Percentiles rank a stretch among this genome's conserved stretches.
Evolutionary conservation across 2,329 filamentous ascomycete species (phyloP).

Genomic region (Talaromyces sp.): DNA sequence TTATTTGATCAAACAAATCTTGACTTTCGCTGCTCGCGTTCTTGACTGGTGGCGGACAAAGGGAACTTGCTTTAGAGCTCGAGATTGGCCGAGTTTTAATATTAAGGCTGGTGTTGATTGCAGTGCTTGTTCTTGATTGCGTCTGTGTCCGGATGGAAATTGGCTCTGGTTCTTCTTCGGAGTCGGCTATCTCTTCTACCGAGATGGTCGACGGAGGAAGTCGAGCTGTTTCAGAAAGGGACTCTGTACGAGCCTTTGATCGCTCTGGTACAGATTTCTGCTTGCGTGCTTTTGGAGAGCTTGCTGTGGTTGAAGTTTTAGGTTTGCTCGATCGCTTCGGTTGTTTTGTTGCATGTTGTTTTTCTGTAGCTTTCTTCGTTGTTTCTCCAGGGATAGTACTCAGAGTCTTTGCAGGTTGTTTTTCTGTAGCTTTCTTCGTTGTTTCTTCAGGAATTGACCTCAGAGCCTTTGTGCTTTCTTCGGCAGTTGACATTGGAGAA

Average conservation of each 20-base stretch:
- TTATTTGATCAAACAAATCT: slow-evolving; percentile 43
- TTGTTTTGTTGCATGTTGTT: neutral
- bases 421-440: neutral
- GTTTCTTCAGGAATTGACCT: neutral
- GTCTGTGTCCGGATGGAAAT: slow-evolving; percentile 22
- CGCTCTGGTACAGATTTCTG: neutral
- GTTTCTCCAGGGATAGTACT: neutral
- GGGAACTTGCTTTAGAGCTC: slow-evolving; percentile 8
- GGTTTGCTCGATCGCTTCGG: slow-evolving; percentile 17
- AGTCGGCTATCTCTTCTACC: slow-evolving; percentile 33
- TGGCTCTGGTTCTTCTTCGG: slow-evolving; percentile 28
- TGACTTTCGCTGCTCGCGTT: slow-evolving; percentile 19
- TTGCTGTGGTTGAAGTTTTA: slow-evolving; percentile 12
- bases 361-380: neutral
- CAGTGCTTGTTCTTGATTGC: neutral
- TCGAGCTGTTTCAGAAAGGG: neutral
- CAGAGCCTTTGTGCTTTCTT: neutral
- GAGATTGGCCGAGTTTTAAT: neutral
- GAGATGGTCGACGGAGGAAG: slow-evolving; percentile 13
- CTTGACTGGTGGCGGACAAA: neutral
- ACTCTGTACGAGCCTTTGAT: neutral
- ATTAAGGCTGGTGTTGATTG: neutral
- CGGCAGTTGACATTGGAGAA: neutral
- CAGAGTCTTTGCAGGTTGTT: neutral
- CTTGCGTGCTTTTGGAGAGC: neutral